Evolutionary conservation across 495 filamentous ascomycete species (phyloP).

Genomic region (Aspergillus ostianus): DNA sequence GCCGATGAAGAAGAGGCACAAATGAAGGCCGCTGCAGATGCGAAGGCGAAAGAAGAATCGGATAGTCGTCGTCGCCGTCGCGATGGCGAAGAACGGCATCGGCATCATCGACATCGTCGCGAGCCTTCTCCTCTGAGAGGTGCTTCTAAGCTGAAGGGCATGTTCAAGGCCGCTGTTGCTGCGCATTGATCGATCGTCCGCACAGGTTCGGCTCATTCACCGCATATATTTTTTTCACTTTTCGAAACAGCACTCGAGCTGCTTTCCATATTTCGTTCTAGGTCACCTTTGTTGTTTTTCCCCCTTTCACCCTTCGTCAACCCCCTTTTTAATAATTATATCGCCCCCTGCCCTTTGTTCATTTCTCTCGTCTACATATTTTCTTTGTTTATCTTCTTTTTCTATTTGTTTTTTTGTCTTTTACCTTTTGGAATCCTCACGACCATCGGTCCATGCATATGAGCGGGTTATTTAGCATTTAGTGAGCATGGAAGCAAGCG

Average conservation of each 20-base stretch:
- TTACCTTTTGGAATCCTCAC: background rate
- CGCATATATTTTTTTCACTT: background rate
- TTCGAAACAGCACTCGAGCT: background rate
- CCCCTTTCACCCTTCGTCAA: background rate
- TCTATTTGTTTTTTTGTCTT: background rate
- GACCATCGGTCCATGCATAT: background rate
- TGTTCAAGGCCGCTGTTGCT: conserved; percentile 37
- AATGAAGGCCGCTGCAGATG: background rate
- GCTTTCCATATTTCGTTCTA: conserved; percentile 5
- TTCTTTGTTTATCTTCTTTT: background rate
- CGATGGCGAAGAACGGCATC: conserved; percentile 27
- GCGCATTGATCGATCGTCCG: conserved; percentile 24
- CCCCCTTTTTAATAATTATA: background rate
- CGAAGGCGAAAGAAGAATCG: conserved; percentile 9
- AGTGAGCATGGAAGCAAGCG: background rate
- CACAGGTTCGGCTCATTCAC: background rate
- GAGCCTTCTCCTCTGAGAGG: conserved; percentile 34
- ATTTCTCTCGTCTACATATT: background rate
- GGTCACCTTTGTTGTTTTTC: background rate
- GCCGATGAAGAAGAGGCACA: conserved; percentile 11
- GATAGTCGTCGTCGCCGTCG: conserved; percentile 25
- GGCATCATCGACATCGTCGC: conserved; percentile 32
- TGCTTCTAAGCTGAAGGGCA: conserved; percentile 36
- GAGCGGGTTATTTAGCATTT: background rate
- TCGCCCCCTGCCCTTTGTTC: background rate